These are phyloP conservation scores for Claviceps pazoutovae DNA, from an alignment of 2,329 filamentous ascomycete species.

Conservation along the genomic window DNA sequence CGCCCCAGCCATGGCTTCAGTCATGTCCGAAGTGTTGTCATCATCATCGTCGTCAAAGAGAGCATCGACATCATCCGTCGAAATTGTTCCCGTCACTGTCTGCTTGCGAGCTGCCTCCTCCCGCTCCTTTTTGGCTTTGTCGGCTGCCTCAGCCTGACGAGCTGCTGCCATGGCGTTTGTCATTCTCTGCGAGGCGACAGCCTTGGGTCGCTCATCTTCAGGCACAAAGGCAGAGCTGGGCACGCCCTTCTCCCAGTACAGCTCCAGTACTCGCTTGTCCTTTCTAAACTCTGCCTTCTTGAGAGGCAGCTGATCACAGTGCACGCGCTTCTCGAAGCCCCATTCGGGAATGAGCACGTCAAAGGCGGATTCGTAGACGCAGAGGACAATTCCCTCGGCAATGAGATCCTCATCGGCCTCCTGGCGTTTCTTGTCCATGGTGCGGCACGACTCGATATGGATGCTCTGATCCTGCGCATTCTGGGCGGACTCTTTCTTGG, in stretches of 20 bases:
- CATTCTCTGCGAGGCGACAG: constrained; percentile 57
- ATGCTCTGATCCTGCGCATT: constrained; percentile 97
- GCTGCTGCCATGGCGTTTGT: constrained; percentile 64
- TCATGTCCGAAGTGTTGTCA: constrained; percentile 73
- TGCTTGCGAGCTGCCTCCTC: constrained; percentile 87
- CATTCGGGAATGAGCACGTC: constrained; percentile 96
- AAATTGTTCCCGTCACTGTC: constrained; percentile 88
- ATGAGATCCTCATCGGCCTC: constrained; percentile 84
- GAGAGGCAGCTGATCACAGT: constrained; percentile 92
- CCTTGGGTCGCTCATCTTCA: constrained; percentile 89
- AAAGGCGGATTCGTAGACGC: constrained; percentile 96
- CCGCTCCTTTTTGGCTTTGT: constrained; percentile 68
- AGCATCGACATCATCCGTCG: constrained; percentile 85
- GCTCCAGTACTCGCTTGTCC: constrained; percentile 81
- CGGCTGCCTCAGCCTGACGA: constrained; percentile 68
- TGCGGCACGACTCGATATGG: constrained; percentile 92
- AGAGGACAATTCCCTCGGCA: constrained; percentile 88
- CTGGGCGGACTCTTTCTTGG: constrained; percentile 96
- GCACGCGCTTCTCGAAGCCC: constrained; percentile 97
- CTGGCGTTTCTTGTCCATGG: constrained; percentile 83
- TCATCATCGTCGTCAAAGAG: constrained; percentile 91
- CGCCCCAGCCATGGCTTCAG: constrained; percentile 83
- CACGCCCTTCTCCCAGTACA: constrained; percentile 99
- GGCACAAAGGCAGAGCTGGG: constrained; percentile 92
- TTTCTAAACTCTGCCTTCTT: constrained; percentile 99